Base-by-base conservation (phyloP, 2,329 filamentous ascomycete species). In the Aspergillus sp. region DNA sequence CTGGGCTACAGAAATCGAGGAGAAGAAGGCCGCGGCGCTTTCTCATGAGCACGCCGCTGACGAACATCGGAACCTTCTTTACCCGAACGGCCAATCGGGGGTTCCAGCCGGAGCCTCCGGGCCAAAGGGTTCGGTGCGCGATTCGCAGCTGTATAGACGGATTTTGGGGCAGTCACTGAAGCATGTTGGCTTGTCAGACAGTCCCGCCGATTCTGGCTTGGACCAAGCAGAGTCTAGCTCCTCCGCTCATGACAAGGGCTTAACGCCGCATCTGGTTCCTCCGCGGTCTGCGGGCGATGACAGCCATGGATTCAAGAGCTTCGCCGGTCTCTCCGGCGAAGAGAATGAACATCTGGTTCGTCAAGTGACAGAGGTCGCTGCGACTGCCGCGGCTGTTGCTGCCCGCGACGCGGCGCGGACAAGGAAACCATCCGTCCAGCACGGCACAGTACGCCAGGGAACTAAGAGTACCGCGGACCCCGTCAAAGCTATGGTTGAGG, bases 291-390 rank as follows among this genome's bases (percentile, higher is more conserved):
- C 71, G 40, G 72, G 72, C 17, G 75, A 73, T 47, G 79, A 78
- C 30, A 70, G 51, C 20, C 55, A 50, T 35, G 50, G 59, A 41
- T 53, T 67, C 26, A 64, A 64, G 20, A 52, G 52, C n/a, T 55
- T 72, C 16, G 83, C 86, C 1, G 88, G 89, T 3, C 80, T 96
- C 19, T 89, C 88, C 13, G 86, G 89, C 43, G 87, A 90, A 55
- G 89, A 96, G 60, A 96, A 92, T 68, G 85, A 86, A 60, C 82
- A 82, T 30, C 79, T 97, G 14, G 86, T 90, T 19, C 89, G 90
- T 44, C 90, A 95, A 64, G 90, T 97, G 14, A 90, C 91, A 3
- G 94, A 97, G 73, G 89, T 97, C 69, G 93, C 93, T 7, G 93
- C 94, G 6, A 94, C 92, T 0, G 92, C 92, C 16, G 92, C 90